Conservation (phyloP, 345 rosid genomes). For the Chamaenerion angustifolium region DNA sequence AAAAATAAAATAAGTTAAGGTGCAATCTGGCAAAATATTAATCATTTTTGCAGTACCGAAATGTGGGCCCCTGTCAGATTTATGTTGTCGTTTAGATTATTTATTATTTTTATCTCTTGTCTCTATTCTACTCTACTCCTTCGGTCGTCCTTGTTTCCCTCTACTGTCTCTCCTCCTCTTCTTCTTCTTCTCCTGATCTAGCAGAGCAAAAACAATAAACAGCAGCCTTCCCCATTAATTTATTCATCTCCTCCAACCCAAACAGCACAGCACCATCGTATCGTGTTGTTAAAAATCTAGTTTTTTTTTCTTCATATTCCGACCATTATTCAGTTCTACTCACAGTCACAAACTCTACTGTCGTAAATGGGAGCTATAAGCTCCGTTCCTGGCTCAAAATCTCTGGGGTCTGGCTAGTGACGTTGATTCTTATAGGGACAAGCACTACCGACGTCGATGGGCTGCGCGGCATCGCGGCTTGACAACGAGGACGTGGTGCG, state of each 20-base stretch:
- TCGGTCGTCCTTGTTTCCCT: background rate
- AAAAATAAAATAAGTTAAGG: too few species aligned
- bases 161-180: background rate
- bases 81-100: background rate
- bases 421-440: too few species aligned
- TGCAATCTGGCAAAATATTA: too few species aligned
- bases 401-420: too few species aligned
- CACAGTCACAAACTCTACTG: background rate
- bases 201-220: conserved; percentile 10
- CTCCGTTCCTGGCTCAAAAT: too few species aligned
- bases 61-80: too few species aligned
- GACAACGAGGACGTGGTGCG: conserved; percentile 90
- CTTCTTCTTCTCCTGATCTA: background rate
- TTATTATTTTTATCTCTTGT: background rate
- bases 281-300: background rate
- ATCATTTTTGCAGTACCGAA: too few species aligned
- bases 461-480: conserved; percentile 84
- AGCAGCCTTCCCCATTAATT: conserved; percentile 11
- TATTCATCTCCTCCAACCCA: background rate
- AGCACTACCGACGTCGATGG: conserved; percentile 25
- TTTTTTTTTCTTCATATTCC: conserved; percentile 1
- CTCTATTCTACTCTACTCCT: background rate
- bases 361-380: too few species aligned
- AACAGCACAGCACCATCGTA: too few species aligned
- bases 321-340: background rate